phyloP scores from a whole-genome alignment of 345 rosid genomes.

The Arabidopsis arenosa region DNA sequence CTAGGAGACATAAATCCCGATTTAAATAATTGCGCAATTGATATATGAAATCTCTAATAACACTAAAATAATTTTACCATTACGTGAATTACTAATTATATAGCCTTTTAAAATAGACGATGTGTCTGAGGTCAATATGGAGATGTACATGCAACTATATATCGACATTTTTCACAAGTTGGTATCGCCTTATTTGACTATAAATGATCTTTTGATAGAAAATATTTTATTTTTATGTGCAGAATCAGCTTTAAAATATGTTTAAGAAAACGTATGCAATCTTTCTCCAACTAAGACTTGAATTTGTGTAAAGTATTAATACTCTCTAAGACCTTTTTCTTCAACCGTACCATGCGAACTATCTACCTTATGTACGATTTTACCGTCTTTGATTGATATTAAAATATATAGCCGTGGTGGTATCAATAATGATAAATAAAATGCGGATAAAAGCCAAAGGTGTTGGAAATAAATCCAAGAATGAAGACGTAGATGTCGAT shows the following conservation, averaged over 20 bases:
- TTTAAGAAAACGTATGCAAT: slow-evolving; percentile 2
- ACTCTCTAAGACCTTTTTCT: not conserved
- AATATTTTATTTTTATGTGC: not conserved
- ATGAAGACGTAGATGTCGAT: slow-evolving; percentile 38
- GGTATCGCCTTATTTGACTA: slow-evolving; percentile 24
- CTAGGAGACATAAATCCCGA: not conserved
- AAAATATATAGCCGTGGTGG: not conserved
- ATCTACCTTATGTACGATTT: slow-evolving; percentile 4
- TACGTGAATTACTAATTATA: not conserved
- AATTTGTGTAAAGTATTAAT: not conserved
- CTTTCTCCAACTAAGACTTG: slow-evolving; percentile 7
- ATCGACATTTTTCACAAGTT: slow-evolving; percentile 1
- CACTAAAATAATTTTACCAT: not conserved
- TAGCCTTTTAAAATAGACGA: not conserved
- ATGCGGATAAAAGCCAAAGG: slow-evolving; percentile 34
- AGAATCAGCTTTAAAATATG: not conserved
- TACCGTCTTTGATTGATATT: not conserved
- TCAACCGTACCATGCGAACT: not conserved
- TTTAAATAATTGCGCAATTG: not conserved
- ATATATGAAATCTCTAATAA: too few species aligned
- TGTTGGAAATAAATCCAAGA: slow-evolving; percentile 33
- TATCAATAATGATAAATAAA: not conserved
- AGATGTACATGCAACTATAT: slow-evolving; percentile 20
- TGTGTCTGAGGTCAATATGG: slow-evolving; percentile 2
- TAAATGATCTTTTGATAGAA: too few species aligned